A percentile compares a stretch with the other conserved stretches of the same genome.
Evolutionary conservation across 352 stramenopile species (phyloP).

Genomic region (Peronospora tabacina): DNA sequence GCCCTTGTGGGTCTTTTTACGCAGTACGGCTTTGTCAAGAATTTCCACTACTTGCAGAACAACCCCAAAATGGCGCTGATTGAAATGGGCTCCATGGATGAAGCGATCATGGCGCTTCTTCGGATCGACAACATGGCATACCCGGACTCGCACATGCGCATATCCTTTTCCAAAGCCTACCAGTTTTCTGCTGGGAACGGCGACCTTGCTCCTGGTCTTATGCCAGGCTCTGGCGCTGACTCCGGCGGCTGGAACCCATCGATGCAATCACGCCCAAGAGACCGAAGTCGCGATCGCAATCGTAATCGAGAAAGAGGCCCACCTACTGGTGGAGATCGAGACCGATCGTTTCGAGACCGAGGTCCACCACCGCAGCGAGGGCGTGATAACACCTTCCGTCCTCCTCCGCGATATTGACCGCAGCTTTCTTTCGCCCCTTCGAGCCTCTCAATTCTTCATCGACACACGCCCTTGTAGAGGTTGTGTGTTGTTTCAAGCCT

Average conservation of each 20-base stretch:
- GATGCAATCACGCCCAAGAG: constrained; percentile 27
- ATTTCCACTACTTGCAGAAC: constrained; percentile 68
- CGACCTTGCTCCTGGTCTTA: constrained; percentile 16
- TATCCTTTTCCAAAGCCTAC: constrained; percentile 74
- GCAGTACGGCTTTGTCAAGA: constrained; percentile 63
- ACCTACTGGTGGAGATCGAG: constrained; percentile 20
- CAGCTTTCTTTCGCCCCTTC: constrained; percentile 6
- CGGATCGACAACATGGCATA: constrained; percentile 62
- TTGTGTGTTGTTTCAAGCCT: constrained; percentile 1
- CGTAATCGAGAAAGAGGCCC: constrained; percentile 31
- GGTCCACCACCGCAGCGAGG: constrained; percentile 24
- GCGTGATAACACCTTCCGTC: constrained; percentile 27
- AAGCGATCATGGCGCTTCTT: constrained; percentile 66
- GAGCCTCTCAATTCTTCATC: constrained; percentile 6
- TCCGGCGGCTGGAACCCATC: constrained; percentile 21
- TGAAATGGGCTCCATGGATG: constrained; percentile 68
- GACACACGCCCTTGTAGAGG: neutral
- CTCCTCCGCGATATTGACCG: constrained; percentile 28
- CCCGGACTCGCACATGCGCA: constrained; percentile 65
- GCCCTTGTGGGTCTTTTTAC: constrained; percentile 58
- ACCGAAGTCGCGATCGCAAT: constrained; percentile 43
- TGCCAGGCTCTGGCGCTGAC: constrained; percentile 22
- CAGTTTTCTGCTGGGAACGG: constrained; percentile 24
- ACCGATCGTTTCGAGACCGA: constrained; percentile 29
- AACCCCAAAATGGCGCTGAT: constrained; percentile 71